Evolutionary conservation across 139 green algal species (phyloP).

Genomic region (Picochlorum sp.): DNA sequence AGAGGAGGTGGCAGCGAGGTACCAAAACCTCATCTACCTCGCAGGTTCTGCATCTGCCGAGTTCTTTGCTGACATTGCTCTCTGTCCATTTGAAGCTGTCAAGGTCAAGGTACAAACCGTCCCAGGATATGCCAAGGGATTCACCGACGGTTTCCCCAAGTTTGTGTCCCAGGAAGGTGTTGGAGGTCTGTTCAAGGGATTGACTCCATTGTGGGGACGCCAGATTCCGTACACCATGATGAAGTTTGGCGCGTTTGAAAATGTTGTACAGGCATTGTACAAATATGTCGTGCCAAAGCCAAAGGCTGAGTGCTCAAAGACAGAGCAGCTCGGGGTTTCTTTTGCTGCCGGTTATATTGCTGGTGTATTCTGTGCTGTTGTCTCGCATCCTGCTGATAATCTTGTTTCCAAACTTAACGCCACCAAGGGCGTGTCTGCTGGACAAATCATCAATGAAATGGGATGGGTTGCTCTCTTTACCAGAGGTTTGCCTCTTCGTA

Average conservation of each 20-base stretch:
- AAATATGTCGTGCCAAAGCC: constrained; percentile 88
- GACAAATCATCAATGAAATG: constrained; percentile 73
- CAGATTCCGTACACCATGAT: constrained; percentile 97
- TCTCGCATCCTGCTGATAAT: constrained; percentile 89
- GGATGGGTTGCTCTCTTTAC: constrained; percentile 71
- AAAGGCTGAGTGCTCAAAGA: constrained; percentile 80
- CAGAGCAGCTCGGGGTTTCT: constrained; percentile 81
- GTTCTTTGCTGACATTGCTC: constrained; percentile 90
- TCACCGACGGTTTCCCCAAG: constrained; percentile 81
- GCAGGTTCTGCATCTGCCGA: constrained; percentile 80
- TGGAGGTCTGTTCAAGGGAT: constrained; percentile 76
- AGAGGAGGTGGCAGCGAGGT: constrained; percentile 70
- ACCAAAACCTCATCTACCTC: constrained; percentile 83
- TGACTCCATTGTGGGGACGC: constrained; percentile 77
- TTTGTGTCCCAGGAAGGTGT: constrained; percentile 43
- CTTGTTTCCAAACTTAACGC: constrained; percentile 88
- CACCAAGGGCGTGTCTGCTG: constrained; percentile 55
- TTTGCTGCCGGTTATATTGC: constrained; percentile 86
- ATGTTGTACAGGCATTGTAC: constrained; percentile 78
- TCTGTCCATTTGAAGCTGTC: constrained; percentile 91
- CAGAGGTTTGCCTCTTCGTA: constrained; percentile 74
- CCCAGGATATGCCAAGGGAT: constrained; percentile 73
- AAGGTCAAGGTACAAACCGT: constrained; percentile 94
- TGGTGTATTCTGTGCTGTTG: constrained; percentile 80
- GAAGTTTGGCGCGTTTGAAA: constrained; percentile 93